phyloP scores from a whole-genome alignment of 441 rosid species.

The Gossypium laxum region DNA sequence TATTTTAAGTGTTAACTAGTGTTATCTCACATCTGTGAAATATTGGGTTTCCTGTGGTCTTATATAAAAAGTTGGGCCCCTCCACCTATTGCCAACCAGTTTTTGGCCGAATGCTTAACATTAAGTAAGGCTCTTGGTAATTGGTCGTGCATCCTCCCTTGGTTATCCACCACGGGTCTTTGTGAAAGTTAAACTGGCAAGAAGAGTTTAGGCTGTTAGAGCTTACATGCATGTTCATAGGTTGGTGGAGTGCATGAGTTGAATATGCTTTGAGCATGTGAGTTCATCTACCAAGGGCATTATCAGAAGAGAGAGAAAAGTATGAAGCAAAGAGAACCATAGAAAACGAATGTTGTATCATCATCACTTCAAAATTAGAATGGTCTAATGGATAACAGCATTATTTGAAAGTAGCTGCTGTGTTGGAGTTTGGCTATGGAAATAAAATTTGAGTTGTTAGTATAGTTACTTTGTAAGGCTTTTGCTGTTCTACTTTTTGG shows the following conservation, averaged over 20 bases:
- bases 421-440: background rate
- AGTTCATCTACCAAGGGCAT: background rate
- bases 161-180: background rate
- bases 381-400: background rate
- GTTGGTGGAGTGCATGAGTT: background rate
- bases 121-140: background rate
- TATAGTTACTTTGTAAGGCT: background rate
- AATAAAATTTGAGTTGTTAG: background rate
- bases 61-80: background rate
- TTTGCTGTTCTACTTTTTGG: background rate
- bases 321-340: background rate
- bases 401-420: background rate
- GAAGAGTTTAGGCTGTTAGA: conserved; percentile 2
- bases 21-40: background rate
- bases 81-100: background rate
- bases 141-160: background rate
- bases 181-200: background rate
- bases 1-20: background rate
- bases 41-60: background rate
- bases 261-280: background rate
- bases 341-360: background rate
- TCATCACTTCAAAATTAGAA: background rate
- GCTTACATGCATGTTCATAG: background rate
- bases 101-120: background rate
- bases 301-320: background rate